Conservation (phyloP, 805 yeast genomes). For the Martiniozyma abietophila region DNA sequence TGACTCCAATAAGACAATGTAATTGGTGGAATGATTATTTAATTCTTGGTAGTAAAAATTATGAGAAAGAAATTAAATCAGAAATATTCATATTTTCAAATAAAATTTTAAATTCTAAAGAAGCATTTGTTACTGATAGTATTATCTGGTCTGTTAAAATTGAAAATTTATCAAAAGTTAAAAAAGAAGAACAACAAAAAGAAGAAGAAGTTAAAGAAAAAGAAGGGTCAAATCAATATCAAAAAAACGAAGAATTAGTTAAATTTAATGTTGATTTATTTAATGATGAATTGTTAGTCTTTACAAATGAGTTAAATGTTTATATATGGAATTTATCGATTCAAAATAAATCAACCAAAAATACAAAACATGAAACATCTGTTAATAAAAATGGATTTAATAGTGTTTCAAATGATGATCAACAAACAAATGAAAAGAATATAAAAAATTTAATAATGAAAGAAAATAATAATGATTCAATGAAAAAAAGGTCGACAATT, state of each 20-base stretch:
- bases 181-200: too few species aligned
- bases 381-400: too few species aligned
- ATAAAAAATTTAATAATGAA: too few species aligned
- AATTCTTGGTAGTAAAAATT: conserved; percentile 21
- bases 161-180: too few species aligned
- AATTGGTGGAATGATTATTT: conserved; percentile 28
- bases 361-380: too few species aligned
- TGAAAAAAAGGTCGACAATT: conserved; percentile 8
- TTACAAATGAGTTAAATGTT: conserved; percentile 25
- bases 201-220: too few species aligned
- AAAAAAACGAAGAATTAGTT: conserved; percentile 21
- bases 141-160: conserved; percentile 29
- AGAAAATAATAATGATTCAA: not conserved
- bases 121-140: conserved; percentile 20
- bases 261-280: conserved; percentile 22
- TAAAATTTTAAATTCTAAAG: conserved; percentile 16
- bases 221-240: too few species aligned
- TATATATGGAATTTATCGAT: conserved; percentile 26
- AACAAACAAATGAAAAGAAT: not conserved
- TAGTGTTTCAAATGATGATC: not conserved
- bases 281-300: conserved; percentile 23
- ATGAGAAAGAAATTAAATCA: conserved; percentile 20
- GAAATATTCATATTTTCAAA: conserved; percentile 24
- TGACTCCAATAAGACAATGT: conserved; percentile 29
- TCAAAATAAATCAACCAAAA: conserved; percentile 1